These are phyloP conservation scores for Pseudogymnoascus sp. DNA, from an alignment of 2,329 filamentous ascomycete genomes.

Conservation along the genomic window DNA sequence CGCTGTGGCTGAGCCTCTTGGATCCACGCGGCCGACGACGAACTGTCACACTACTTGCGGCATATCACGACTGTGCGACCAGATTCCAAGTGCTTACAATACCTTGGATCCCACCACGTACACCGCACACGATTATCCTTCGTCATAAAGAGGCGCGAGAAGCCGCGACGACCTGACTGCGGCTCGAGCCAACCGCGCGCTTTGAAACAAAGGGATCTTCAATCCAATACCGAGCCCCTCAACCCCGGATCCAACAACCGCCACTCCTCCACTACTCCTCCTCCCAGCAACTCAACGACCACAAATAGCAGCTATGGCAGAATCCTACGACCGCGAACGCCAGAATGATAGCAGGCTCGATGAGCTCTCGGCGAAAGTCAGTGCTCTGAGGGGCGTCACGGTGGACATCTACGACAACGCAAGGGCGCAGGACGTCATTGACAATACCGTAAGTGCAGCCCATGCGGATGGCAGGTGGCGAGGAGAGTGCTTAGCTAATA, in stretches of 20 bases:
- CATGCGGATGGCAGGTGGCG: background rate
- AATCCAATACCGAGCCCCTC: background rate
- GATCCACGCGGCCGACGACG: conserved; percentile 5
- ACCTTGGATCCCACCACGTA: background rate
- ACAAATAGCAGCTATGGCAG: conserved; percentile 47
- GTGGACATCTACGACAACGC: conserved; percentile 98
- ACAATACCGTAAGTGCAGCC: conserved; percentile 60
- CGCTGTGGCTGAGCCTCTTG: background rate
- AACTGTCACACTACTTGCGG: background rate
- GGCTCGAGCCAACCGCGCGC: conserved; percentile 3
- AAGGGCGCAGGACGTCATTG: conserved; percentile 76
- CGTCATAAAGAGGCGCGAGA: conserved; percentile 1
- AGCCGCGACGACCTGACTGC: conserved; percentile 8
- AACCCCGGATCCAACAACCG: background rate
- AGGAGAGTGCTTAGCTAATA: conserved; percentile 11
- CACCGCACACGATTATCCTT: background rate
- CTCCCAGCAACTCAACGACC: background rate
- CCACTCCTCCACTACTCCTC: background rate
- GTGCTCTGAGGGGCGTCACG: conserved; percentile 84
- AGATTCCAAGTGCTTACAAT: background rate
- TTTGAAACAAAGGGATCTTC: conserved; percentile 4
- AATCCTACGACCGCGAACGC: conserved; percentile 69
- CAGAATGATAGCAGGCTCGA: conserved; percentile 95
- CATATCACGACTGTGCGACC: conserved; percentile 1
- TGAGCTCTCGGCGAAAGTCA: conserved; percentile 84